Conservation (phyloP, 345 rosid species). For the Erodium maritimum region DNA sequence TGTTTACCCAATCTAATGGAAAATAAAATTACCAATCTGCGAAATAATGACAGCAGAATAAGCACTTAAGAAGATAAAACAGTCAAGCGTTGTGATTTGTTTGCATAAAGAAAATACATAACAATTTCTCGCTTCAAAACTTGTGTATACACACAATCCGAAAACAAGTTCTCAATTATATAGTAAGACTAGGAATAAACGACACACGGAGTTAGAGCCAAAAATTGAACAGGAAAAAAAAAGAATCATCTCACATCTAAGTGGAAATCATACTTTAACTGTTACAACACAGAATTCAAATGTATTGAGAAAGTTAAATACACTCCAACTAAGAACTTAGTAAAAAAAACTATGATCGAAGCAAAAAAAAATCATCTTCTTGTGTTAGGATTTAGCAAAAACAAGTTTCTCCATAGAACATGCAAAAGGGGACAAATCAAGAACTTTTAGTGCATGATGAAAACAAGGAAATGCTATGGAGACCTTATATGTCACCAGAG, state of each 20-base stretch:
- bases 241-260: too few relatives aligned
- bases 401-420: background rate
- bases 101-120: too few relatives aligned
- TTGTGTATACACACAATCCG: too few relatives aligned
- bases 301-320: too few relatives aligned
- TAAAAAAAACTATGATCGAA: background rate
- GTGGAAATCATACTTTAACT: too few relatives aligned
- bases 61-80: background rate
- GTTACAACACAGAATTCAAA: too few relatives aligned
- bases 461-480: background rate
- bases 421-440: background rate
- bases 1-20: background rate
- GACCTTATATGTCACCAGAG: background rate
- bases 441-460: background rate
- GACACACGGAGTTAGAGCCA: too few relatives aligned
- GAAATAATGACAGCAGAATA: background rate
- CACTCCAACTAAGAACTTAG: background rate
- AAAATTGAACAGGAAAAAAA: too few relatives aligned
- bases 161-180: too few relatives aligned
- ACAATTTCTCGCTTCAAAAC: too few relatives aligned
- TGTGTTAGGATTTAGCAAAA: background rate
- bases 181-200: too few relatives aligned
- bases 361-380: background rate
- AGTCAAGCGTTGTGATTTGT: too few relatives aligned
- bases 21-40: background rate